These are phyloP conservation scores for Allium cepa DNA, from an alignment of 106 monocot genomes.

Conservation along the genomic window DNA sequence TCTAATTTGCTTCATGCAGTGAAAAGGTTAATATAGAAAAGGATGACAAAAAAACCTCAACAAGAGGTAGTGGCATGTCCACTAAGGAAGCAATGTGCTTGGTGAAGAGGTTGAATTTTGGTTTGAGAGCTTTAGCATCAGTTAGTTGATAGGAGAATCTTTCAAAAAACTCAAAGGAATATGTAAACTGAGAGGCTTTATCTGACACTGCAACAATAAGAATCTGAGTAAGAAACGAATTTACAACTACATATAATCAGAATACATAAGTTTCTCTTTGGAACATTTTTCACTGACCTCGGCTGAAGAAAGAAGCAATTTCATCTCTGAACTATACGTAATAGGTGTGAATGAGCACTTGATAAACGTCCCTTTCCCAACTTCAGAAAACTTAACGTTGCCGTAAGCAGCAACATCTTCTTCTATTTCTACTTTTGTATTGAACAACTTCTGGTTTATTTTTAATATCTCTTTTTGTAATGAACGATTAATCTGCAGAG, in stretches of 20 bases:
- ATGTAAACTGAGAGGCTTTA: conserved; percentile 34
- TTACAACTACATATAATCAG: too few relatives aligned
- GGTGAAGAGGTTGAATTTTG: too few relatives aligned
- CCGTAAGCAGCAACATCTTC: conserved; percentile 19
- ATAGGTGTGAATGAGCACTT: conserved; percentile 41
- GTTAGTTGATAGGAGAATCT: conserved; percentile 33
- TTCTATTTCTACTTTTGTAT: conserved; percentile 25
- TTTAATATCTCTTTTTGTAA: conserved; percentile 37
- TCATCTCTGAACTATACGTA: conserved; percentile 29
- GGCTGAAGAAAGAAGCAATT: conserved; percentile 28
- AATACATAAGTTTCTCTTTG: too few relatives aligned
- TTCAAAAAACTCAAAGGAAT: conserved; percentile 37
- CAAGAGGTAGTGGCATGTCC: too few relatives aligned
- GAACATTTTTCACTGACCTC: too few relatives aligned
- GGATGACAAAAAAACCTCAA: too few relatives aligned
- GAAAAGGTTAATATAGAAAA: too few relatives aligned
- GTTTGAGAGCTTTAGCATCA: too few relatives aligned
- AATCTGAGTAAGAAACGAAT: too few relatives aligned
- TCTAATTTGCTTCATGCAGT: too few relatives aligned
- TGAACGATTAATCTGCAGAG: conserved; percentile 20
- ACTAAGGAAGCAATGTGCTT: too few relatives aligned
- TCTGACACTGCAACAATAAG: conserved; percentile 29
- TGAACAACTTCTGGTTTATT: conserved; percentile 36
- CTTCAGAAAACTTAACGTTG: conserved; percentile 7
- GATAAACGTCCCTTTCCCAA: conserved; percentile 35